Base-by-base conservation (phyloP, 345 rosid species). In the Orychophragmus violaceus region DNA sequence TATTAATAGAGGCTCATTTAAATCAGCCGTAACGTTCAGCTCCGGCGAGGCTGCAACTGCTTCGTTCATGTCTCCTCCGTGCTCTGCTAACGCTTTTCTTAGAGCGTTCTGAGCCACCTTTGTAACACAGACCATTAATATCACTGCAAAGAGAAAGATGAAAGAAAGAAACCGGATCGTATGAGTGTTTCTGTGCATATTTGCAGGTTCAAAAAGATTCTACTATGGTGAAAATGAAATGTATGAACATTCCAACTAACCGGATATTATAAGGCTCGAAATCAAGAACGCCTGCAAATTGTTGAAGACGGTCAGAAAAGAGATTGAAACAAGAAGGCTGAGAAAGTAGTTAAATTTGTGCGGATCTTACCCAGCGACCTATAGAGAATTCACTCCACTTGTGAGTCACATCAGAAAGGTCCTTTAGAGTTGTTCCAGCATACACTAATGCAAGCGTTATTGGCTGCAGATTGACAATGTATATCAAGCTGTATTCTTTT, bases 381-480 rank as follows among this genome's bases (percentile, higher is more conserved):
- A 80, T 73, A 33, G 99, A 94, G 78, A 94, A 85, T 35, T 84
- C 93, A 29, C 85, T 84, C 99, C 99, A 94, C 22, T 93, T 93
- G 82, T 90, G 96, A 3, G 97, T 94, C 74, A 94, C 99, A 68
- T 94, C 99, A 72, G 99, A 94, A 69, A 94, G 85, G 84, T 94
- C 97, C 80, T 94, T 94, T 29, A 94, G 85, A 30, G 99, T 94
- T 56, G 99, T 94, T 76, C 99, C 99, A 58, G 76, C 80, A 60
- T 94, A 94, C 35, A 94, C 99, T 64, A 94, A 74, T 5, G 83
- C 95, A 64, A 94, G 82, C n/a, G 99, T 94, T 77, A 94, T 87
- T 27, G 99, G 99, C 99, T 94, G 91, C 32, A 62, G 70, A 59
- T 74, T 17, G 72, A 59, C 74, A 30, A 62, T 46, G 33, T 69